Percentiles rank a stretch among this genome's conserved stretches.
phyloP scores from a whole-genome alignment of 192 early-diverging fungal genomes.

The Mortierella antarctica region DNA sequence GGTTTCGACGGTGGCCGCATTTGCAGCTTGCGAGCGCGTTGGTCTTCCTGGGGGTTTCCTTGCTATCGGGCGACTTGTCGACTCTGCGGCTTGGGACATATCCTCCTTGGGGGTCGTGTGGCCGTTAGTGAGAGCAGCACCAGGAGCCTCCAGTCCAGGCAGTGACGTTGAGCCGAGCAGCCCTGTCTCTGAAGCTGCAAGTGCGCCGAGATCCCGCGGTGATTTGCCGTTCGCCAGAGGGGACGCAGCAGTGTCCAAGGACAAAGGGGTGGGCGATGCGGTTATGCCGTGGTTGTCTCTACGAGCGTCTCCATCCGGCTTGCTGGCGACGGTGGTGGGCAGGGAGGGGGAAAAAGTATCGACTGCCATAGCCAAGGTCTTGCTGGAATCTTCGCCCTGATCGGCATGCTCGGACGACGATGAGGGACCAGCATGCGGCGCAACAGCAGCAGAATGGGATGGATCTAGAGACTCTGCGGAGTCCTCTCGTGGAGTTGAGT shows the following conservation, averaged over 20 bases:
- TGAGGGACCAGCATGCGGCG: too few species aligned
- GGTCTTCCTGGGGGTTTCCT: conserved; percentile 39
- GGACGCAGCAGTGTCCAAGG: neutral
- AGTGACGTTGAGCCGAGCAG: neutral
- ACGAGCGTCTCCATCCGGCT: too few species aligned
- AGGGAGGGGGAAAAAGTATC: too few species aligned
- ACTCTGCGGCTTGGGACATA: neutral
- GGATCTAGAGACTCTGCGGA: too few species aligned
- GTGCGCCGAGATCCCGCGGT: neutral
- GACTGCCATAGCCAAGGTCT: too few species aligned
- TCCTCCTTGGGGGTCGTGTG: conserved; percentile 2
- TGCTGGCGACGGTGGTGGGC: too few species aligned
- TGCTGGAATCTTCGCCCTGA: too few species aligned
- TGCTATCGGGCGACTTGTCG: neutral
- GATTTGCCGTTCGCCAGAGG: neutral
- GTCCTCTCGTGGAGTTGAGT: neutral
- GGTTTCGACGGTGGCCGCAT: neutral
- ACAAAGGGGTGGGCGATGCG: neutral
- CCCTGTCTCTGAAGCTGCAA: neutral
- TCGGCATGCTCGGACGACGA: too few species aligned
- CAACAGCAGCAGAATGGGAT: too few species aligned
- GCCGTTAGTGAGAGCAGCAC: neutral
- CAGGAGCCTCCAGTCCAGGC: neutral
- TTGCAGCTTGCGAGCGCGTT: conserved; percentile 8
- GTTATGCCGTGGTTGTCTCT: neutral